Conservation (phyloP, 2,329 filamentous ascomycete genomes). For the Eutypella sp. region DNA sequence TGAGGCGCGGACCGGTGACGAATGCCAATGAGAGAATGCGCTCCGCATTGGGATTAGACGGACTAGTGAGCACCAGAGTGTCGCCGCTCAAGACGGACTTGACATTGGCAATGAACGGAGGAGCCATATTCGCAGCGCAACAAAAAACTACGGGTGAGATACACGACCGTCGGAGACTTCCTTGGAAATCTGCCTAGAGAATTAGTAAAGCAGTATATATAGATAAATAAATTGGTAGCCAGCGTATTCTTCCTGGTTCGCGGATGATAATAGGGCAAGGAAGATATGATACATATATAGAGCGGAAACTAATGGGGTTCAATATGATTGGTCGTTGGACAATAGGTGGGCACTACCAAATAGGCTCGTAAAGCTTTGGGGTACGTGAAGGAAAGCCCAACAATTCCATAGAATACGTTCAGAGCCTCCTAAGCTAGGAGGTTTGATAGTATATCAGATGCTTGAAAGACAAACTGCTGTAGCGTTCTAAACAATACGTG, state of each 20-base stretch:
- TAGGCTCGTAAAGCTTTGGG: too few relatives aligned
- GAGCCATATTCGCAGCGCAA: constrained; percentile 26
- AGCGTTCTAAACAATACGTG: too few relatives aligned
- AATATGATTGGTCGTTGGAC: not conserved
- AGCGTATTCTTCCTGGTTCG: too few relatives aligned
- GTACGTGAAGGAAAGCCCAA: too few relatives aligned
- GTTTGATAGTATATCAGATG: too few relatives aligned
- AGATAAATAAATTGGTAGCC: not conserved
- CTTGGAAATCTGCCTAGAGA: constrained; percentile 11
- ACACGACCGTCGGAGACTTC: constrained; percentile 4
- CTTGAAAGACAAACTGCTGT: too few relatives aligned
- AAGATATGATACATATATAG: not conserved
- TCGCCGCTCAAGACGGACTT: constrained; percentile 95
- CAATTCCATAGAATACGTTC: too few relatives aligned
- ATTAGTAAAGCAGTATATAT: constrained; percentile 10
- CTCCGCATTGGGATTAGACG: constrained; percentile 77
- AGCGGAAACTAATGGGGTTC: too few relatives aligned
- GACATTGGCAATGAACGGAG: constrained; percentile 65
- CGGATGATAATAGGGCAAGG: not conserved
- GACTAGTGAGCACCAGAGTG: constrained; percentile 77
- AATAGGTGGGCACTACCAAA: not conserved
- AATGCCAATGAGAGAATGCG: constrained; percentile 86
- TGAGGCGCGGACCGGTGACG: constrained; percentile 81
- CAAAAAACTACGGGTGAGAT: constrained; percentile 26
- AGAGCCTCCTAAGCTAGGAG: too few relatives aligned